These are phyloP conservation scores for Aspergillus sp. DNA, from an alignment of 2,329 filamentous ascomycete genomes.

Conservation along the genomic window DNA sequence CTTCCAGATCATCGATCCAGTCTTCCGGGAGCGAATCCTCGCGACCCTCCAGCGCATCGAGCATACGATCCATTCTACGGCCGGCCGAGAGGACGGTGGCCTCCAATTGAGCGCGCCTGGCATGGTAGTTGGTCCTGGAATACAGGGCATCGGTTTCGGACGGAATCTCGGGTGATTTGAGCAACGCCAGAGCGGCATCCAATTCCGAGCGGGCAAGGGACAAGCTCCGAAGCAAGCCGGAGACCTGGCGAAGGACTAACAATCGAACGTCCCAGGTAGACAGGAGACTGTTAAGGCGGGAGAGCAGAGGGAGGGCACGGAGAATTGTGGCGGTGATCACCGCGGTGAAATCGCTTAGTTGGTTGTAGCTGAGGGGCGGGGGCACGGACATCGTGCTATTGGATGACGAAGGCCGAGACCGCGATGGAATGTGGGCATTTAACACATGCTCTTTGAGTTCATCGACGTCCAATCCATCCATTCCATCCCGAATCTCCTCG, in stretches of 20 bases:
- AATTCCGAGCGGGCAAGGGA: conserved; percentile 39
- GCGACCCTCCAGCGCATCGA: conserved; percentile 81
- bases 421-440: conserved; percentile 70
- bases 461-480: conserved; percentile 52
- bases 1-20: conserved; percentile 87
- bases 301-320: conserved; percentile 80
- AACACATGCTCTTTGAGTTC: conserved; percentile 88
- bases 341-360: conserved; percentile 85
- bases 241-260: conserved; percentile 70
- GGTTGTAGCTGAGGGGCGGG: conserved; percentile 55
- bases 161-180: conserved; percentile 28
- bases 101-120: conserved; percentile 58
- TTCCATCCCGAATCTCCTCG: conserved; percentile 63
- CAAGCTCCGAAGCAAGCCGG: conserved; percentile 66
- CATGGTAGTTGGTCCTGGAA: conserved; percentile 41
- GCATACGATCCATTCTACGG: conserved; percentile 74
- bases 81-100: conserved; percentile 70
- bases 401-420: conserved; percentile 54
- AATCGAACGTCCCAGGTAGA: conserved; percentile 77
- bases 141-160: conserved; percentile 27
- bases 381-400: conserved; percentile 45
- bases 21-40: conserved; percentile 79
- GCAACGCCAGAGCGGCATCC: conserved; percentile 31
- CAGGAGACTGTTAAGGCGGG: conserved; percentile 70
- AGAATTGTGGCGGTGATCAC: conserved; percentile 88